Evolutionary conservation across 2,329 filamentous ascomycete species (phyloP), one percentile per base, ranked within the genome.

Genomic region (Cladosporium sp.): DNA sequence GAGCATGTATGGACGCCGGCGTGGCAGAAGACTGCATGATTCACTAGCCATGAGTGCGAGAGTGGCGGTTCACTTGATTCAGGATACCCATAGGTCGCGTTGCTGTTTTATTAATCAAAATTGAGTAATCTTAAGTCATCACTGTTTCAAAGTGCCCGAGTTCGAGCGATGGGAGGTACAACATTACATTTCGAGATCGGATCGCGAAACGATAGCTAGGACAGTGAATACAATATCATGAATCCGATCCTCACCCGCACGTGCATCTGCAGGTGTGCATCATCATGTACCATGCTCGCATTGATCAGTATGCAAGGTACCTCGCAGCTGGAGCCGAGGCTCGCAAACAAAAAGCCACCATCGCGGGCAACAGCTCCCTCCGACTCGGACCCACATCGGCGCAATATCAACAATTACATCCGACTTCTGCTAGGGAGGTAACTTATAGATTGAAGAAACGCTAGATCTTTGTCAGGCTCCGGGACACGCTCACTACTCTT

Each of bases 11-110:
- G 52, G 52, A 22, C 37, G n/a, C 52, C 52, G 9, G 52, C 52
- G 13, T 55, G 52, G 52, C 52, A 55, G 40, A 37, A 47, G 52
- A 47, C 40, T 20, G 19, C 32, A 9, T 47, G 20, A 52, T 28
- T 12, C 20, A 13, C 6, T 25, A 8, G 17, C 17, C 3, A 48
- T 13, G 40, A n/a, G 13, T 24, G 15, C 19, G 25, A 35, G 15
- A 10, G n/a, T 5, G 40, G 40, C 17, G 22, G 20, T 19, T 37
- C 15, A 40, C 15, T 37, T 55, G 40, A 20, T 55, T 55, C 37
- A 47, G 52, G 52, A 55, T 55, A 55, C 52, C 52, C 52, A 55
- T 37, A 44, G 25, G 51, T 17, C 34, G 51, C 51, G 52, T 55
- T 47, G 24, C 12, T 19, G 20, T 10, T 15, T 10, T 39, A 35